Percentiles rank a stretch among this genome's conserved stretches.
Evolutionary conservation across 2,329 filamentous ascomycete species (phyloP).

Genomic region (Huntiella decipiens): DNA sequence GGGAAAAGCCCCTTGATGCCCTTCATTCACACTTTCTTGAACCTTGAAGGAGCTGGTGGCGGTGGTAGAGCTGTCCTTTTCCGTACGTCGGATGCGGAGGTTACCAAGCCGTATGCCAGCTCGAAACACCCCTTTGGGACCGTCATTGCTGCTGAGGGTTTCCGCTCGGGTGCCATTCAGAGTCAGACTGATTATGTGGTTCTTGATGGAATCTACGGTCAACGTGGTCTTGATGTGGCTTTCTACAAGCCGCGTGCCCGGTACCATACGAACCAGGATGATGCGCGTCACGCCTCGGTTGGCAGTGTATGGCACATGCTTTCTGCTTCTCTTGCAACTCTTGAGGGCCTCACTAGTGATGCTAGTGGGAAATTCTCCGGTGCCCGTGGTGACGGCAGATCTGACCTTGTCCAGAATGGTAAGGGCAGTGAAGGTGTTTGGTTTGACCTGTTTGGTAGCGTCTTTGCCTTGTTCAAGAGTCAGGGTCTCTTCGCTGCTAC

Average conservation of each 20-base stretch:
- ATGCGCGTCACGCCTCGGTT: slow-evolving; percentile 55
- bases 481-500: slow-evolving; percentile 78
- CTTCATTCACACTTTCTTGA: slow-evolving; percentile 75
- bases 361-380: slow-evolving; percentile 48
- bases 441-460: slow-evolving; percentile 78
- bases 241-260: slow-evolving; percentile 72
- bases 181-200: slow-evolving; percentile 84
- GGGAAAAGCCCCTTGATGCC: slow-evolving; percentile 63
- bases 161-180: slow-evolving; percentile 55
- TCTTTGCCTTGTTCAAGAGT: slow-evolving; percentile 61
- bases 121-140: slow-evolving; percentile 64
- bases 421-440: slow-evolving; percentile 56
- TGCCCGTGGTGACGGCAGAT: slow-evolving; percentile 31
- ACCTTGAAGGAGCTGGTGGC: slow-evolving; percentile 85
- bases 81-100: slow-evolving; percentile 69
- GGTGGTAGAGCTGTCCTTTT: slow-evolving; percentile 79
- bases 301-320: slow-evolving; percentile 85
- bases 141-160: slow-evolving; percentile 67
- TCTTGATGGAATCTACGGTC: slow-evolving; percentile 56
- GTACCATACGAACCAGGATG: slow-evolving; percentile 86
- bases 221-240: slow-evolving; percentile 78
- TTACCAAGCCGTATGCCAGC: slow-evolving; percentile 58
- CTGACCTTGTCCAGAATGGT: slow-evolving; percentile 46
- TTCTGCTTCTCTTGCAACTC: slow-evolving; percentile 59
- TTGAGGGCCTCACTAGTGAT: slow-evolving; percentile 50